phyloP scores from a whole-genome alignment of 106 monocot species.

The Cymbidium sinense region DNA sequence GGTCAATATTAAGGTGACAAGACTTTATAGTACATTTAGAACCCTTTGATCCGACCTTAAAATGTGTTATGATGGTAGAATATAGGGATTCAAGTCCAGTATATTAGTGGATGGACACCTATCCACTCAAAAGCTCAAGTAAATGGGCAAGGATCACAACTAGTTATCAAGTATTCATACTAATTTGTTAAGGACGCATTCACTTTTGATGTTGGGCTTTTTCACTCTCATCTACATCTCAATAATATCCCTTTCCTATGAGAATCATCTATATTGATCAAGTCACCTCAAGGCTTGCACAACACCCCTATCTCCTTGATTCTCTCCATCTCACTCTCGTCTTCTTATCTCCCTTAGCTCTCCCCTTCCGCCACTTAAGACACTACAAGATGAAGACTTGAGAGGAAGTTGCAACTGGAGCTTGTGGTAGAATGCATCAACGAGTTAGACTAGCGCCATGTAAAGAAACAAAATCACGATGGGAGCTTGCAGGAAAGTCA shows the following conservation, averaged over 20 bases:
- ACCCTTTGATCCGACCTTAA: not conserved
- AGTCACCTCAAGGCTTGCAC: too few relatives aligned
- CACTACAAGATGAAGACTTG: too few relatives aligned
- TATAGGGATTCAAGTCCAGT: not conserved
- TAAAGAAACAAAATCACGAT: too few relatives aligned
- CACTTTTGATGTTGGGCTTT: not conserved
- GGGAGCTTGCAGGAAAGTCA: too few relatives aligned
- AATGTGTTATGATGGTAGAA: not conserved
- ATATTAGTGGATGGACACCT: not conserved
- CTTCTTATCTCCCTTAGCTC: too few relatives aligned
- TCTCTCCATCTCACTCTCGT: too few relatives aligned
- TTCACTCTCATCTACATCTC: not conserved
- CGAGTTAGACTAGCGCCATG: too few relatives aligned
- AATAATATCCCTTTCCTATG: not conserved
- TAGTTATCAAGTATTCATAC: not conserved
- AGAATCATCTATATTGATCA: not conserved
- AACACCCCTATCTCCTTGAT: too few relatives aligned
- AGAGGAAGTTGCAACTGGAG: too few relatives aligned
- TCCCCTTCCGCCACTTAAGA: too few relatives aligned
- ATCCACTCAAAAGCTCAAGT: not conserved
- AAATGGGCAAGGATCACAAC: not conserved
- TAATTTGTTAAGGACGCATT: not conserved
- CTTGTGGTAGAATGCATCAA: too few relatives aligned
- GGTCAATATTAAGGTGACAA: not conserved
- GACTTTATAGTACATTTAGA: not conserved